phyloP scores from a whole-genome alignment of 2,329 filamentous ascomycete genomes.

The Fusarium mundagurra region DNA sequence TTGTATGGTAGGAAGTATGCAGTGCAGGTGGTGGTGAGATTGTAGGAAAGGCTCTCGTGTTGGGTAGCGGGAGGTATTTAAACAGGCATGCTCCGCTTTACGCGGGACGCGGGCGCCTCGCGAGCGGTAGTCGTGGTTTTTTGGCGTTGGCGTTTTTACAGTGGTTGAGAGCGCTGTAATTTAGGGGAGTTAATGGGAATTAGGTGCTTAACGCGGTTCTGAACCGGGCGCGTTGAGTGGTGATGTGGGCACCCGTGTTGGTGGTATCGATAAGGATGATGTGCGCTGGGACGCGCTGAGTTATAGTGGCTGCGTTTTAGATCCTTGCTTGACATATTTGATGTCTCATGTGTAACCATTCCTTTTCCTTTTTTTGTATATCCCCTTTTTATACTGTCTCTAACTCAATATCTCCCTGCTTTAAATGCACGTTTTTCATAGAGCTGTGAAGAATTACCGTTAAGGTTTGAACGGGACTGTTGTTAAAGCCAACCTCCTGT shows the following conservation, averaged over 20 bases:
- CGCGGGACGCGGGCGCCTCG: slow-evolving; percentile 17
- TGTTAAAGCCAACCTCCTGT: slow-evolving; percentile 18
- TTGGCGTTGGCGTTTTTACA: slow-evolving; percentile 30
- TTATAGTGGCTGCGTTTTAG: slow-evolving; percentile 26
- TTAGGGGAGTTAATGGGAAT: background rate
- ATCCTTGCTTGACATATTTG: slow-evolving; percentile 22
- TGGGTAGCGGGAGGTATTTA: slow-evolving; percentile 38
- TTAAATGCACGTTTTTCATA: background rate
- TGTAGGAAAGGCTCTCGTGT: slow-evolving; percentile 26
- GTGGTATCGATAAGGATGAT: slow-evolving; percentile 31
- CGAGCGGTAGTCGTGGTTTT: slow-evolving; percentile 24
- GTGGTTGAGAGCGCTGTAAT: background rate
- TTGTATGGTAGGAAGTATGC: background rate
- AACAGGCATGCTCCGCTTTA: slow-evolving; percentile 29
- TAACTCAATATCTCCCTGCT: background rate
- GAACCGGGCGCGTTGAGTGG: slow-evolving; percentile 26
- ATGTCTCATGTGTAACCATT: slow-evolving; percentile 1
- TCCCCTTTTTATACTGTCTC: background rate
- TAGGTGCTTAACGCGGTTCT: slow-evolving; percentile 30
- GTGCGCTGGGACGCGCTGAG: slow-evolving; percentile 29
- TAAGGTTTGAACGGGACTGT: background rate
- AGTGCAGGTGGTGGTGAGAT: slow-evolving; percentile 1
- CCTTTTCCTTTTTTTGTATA: background rate
- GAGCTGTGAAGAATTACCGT: background rate
- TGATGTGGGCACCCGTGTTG: background rate